Base-by-base conservation (phyloP, 495 filamentous ascomycete species). In the Penicillium turbatum region DNA sequence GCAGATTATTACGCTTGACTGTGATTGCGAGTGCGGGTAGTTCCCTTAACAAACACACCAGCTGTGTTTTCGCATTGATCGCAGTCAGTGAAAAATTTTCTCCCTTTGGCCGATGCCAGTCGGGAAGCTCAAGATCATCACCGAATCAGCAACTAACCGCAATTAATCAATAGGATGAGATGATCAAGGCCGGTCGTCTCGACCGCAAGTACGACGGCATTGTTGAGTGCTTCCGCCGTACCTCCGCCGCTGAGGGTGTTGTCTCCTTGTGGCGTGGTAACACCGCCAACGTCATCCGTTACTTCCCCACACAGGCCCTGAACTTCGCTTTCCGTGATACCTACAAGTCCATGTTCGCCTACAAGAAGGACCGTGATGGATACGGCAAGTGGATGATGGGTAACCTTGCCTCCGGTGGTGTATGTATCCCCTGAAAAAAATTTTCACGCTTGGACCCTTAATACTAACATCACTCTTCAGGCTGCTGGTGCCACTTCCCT, bases 261-360 rank as follows among this genome's bases (percentile, higher is more conserved):
- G 82, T 90, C 67, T 88, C 93, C 49, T 82, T 98, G 62, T 98
- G 93, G 93, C 82, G 93, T 84, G 93, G 93, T 79, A 98, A 98
- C 87, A 98, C 93, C 69, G 93, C 93, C 88, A 98, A 98, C 86
- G 93, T 98, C 78, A 95, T 98, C 82, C 95, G 93, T 86, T 98
- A 98, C 84, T 98, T 98, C 89, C 93, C 93, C 60, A 98, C 93
- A 70, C 93, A 98, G 85, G 93, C 93, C 61, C 80, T 98, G 71
- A 98, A 98, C 90, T 98, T 98, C 74, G 93, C 93, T 69, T 98
- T 98, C 93, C 95, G 95, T 79, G 93, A 98, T 76, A 96, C 92
- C 84, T 98, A 96, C 89, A 98, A 98, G 89, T 80, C 85, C 63
- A 96, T 97, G 92, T 98, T 98, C 87, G 86, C 89, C 72, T 98